Conservation (phyloP, 2,329 filamentous ascomycete species). For the Sclerotiophoma versabilis region DNA sequence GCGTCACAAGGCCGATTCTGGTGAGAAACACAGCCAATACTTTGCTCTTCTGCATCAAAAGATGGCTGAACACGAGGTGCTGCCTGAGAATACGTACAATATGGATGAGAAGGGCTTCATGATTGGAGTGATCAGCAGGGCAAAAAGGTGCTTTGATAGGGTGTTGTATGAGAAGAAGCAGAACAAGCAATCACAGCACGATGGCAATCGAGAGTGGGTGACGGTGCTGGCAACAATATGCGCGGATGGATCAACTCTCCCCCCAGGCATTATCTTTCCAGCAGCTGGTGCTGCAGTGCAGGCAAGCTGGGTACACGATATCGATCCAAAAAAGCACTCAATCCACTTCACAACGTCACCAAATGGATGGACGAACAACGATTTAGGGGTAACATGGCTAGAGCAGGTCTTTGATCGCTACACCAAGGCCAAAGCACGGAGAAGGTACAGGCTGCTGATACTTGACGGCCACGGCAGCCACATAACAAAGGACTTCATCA, state of each 20-base stretch:
- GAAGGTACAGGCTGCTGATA: slow-evolving; percentile 6
- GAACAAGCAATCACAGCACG: slow-evolving; percentile 46
- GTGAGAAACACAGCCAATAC: background rate
- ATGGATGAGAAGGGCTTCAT: too few relatives aligned
- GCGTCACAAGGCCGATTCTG: background rate
- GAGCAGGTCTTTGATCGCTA: background rate
- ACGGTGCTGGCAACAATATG: background rate
- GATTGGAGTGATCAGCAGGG: background rate
- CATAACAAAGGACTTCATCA: slow-evolving; percentile 10
- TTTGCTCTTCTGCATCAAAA: background rate
- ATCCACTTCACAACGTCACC: background rate
- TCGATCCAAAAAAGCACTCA: background rate
- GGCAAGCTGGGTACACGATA: background rate
- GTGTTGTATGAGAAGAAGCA: slow-evolving; percentile 47
- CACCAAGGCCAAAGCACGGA: background rate
- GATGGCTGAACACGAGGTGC: background rate
- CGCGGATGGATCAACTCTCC: too few relatives aligned
- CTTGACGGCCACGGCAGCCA: slow-evolving; percentile 7
- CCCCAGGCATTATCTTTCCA: background rate
- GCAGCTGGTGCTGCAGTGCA: background rate
- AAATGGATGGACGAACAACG: background rate
- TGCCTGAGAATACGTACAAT: slow-evolving; percentile 5
- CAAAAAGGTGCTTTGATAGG: background rate
- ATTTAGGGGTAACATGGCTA: background rate
- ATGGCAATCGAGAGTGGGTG: background rate